Conservation (phyloP, 345 rosid species). For the Lepidium africanum region DNA sequence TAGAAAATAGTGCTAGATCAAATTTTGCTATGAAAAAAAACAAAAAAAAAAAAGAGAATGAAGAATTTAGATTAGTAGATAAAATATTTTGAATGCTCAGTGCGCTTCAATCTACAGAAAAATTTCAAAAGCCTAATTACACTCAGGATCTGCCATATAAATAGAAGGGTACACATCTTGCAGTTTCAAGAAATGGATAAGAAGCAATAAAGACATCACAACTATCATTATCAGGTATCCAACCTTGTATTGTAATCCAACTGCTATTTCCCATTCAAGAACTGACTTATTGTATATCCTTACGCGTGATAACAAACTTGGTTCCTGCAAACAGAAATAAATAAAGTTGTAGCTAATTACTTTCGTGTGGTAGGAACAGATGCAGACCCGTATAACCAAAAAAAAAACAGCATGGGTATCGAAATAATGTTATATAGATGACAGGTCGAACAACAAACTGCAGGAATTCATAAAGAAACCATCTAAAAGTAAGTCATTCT, state of each 20-base stretch:
- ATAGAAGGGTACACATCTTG: background rate
- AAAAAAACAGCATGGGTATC: background rate
- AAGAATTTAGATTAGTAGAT: background rate
- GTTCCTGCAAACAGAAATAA: conserved; percentile 45
- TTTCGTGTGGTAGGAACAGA: background rate
- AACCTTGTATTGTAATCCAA: conserved; percentile 79
- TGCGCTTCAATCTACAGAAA: background rate
- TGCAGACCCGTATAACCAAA: background rate
- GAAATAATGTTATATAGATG: background rate
- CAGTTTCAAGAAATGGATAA: background rate
- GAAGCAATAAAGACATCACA: background rate
- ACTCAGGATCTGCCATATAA: background rate
- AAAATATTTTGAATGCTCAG: background rate
- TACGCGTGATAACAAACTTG: conserved; percentile 67
- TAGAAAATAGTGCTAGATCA: background rate
- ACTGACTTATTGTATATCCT: conserved; percentile 81
- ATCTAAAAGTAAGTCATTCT: background rate
- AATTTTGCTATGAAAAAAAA: background rate
- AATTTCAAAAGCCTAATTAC: background rate
- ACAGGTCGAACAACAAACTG: background rate
- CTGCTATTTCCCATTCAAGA: conserved; percentile 84
- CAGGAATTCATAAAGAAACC: background rate
- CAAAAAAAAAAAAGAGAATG: background rate
- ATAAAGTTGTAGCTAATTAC: background rate
- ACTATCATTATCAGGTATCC: background rate